Base-by-base conservation (phyloP, 192 early-diverging fungal species). In the Gigaspora rosea region DNA sequence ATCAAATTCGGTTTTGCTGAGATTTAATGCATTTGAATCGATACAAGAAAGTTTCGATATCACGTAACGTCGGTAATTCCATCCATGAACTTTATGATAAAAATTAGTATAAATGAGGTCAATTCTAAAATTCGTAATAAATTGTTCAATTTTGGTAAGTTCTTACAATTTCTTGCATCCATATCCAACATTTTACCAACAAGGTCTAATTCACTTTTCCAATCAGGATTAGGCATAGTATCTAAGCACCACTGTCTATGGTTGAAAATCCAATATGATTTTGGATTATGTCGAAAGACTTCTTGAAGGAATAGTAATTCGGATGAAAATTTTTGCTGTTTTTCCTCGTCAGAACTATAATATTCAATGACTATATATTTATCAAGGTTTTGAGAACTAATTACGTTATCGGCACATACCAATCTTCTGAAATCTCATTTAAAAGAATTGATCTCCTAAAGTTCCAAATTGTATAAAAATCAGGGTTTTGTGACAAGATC, bases 231-330 rank as follows among this genome's bases (percentile, higher is more conserved):
- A 8, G 91, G 93, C 86, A 95, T 91, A 35, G 83, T 83, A 22
- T 90, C 83, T 18, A 99, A 85, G 32, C 92, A 90, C 97, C 97
- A 99, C 64, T 92, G 82, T 16, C 98, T 91, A 84, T 99, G 98
- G 81, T 94, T 94, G 94, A 95, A 99, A 75, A 97, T 90, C 92
- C 95, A 98, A 85, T 99, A 99, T 13, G 95, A 97, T 81, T 99
- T 99, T 54, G 96, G 94, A 75, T 95, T 94, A 36, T 84, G 85
- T 58, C 79, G 80, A 22, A 98, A 86, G 13, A 90, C 82, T 46
- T 91, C 88, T 74, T 94, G 89, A 50, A 93, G 80, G 65, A 97
- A 92, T 36, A 79, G 86, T 7, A 99, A 88, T 75, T 99, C 98
- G 13, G 79, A 84, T 89, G 27, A 86, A 78, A 15, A 59, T 63